Base-by-base conservation (phyloP, 306 rosid species). In the Fagus sylvatica region DNA sequence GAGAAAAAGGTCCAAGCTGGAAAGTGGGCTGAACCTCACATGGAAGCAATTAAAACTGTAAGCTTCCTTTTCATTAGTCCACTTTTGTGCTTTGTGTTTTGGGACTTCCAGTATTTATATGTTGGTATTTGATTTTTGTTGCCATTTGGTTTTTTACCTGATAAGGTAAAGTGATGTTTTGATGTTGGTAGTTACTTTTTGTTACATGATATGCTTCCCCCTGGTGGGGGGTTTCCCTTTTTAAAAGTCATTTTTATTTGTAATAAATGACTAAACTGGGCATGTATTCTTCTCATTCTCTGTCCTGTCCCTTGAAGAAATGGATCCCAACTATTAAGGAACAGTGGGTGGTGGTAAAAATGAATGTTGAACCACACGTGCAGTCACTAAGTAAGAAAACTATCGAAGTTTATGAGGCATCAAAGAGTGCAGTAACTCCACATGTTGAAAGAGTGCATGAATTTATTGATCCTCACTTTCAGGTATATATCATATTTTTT, bases 1-100 rank as follows among this genome's bases (percentile, higher is more conserved):
- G 96, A 86, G 91, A 87, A 89, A 75, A 90, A 83, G 74, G 90
- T 81, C 55, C 97, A 87, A 74, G 96, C 94, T 41, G 93, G 75
- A 85, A 90, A 91, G 85, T 93, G 99, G 99, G 93, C 96, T 36
- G 96, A 89, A 79, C 98, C 98, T 72, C 93, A 96, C 55, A 79
- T 93, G 71, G 87, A 85, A 85, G 87, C 89, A 76, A 67, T 96
- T 39, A 93, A 85, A 86, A 78, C 91, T 75, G 99, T 96, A 88
- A 93, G 97, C 78, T 65, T 16, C 60, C 53, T 46, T 60, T 80
- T 75, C 65, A 68, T 54, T 19, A 74, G 69, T 65, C 57, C 73
- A 65, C 59, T 62, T 60, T 72, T 60, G 72, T 86, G 32, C 40
- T 74, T 33, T 82, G 61, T 57, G 64, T 70, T 32, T 48, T 70